Base-by-base conservation (phyloP, 225 moss, liverwort and hornwort genomes). In the Bryum argenteum region DNA sequence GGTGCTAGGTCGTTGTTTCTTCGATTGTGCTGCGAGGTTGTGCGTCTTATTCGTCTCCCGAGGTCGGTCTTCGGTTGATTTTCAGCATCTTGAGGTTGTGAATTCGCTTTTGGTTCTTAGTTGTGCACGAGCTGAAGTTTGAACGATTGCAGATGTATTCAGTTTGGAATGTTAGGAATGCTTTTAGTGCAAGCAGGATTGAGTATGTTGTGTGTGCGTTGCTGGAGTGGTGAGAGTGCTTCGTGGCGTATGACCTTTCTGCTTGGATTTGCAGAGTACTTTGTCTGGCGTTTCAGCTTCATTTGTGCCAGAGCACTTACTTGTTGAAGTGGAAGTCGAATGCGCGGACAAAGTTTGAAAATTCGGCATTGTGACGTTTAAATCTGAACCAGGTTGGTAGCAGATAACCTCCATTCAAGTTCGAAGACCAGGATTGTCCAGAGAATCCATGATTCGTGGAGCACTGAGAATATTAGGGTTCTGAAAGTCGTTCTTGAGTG, bases 351-450 rank as follows among this genome's bases (percentile, higher is more conserved):
- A 68, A 72, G 75, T 26, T 45, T 26, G 19, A 54, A 40, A 8
- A 15, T 69, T 65, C 69, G 42, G 54, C 76, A 56, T 69, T 76
- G 67, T 72, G 67, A 55, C 15, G 41, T 71, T 48, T 67, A 33
- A 72, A 71, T 78, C 72, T 59, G 61, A n/a, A 60, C 54, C 72
- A 79, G 76, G 76, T 83, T 83, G 76, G 83, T 79, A 72, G 72
- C 60, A 38, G 69, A 79, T 54, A 65, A 73, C 76, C 70, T 72
- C 66, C 45, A 48, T 16, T 79, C 55, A 69, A 69, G 71, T 68
- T 24, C 63, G 72, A 65, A 78, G 71, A 71, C 42, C 66, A 75
- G 54, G 74, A 67, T 40, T 78, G 70, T 62, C 15, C 38, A 44
- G 51, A 67, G 39, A 19, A 15, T 2, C 54, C 65, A 11, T 58